A percentile compares a stretch with the other conserved stretches of the same genome.
phyloP scores from a whole-genome alignment of 805 yeast species.

The Hanseniaspora pseudoguilliermondii region DNA sequence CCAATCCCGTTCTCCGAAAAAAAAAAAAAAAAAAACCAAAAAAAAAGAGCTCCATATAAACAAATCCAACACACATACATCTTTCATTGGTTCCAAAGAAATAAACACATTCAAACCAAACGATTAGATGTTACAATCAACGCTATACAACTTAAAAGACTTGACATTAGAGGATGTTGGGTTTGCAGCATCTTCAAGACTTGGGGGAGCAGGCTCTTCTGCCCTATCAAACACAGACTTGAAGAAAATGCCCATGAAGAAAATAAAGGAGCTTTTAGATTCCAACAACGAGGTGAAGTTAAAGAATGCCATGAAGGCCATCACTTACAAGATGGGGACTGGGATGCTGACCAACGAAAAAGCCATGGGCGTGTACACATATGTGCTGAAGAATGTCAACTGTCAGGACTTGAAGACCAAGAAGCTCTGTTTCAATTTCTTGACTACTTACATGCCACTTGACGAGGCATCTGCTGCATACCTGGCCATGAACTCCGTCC shows the following conservation, averaged over 20 bases:
- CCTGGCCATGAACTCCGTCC: slow-evolving; percentile 81
- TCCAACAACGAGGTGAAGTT: slow-evolving; percentile 58
- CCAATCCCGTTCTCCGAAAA: too few relatives aligned
- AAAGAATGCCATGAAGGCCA: slow-evolving; percentile 45
- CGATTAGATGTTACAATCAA: slow-evolving; percentile 26
- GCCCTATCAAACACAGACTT: slow-evolving; percentile 1
- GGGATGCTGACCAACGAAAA: slow-evolving; percentile 29
- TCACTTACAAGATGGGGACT: slow-evolving; percentile 35
- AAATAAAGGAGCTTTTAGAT: slow-evolving; percentile 51
- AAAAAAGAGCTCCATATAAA: too few relatives aligned
- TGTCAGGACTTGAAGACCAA: slow-evolving; percentile 52
- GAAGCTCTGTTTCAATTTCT: slow-evolving; percentile 62
- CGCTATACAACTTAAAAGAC: slow-evolving; percentile 69
- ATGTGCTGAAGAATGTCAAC: slow-evolving; percentile 77
- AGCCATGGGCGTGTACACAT: slow-evolving; percentile 51
- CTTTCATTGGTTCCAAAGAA: too few relatives aligned
- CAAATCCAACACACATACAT: too few relatives aligned
- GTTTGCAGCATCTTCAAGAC: slow-evolving; percentile 48
- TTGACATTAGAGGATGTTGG: slow-evolving; percentile 74
- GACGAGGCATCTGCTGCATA: slow-evolving; percentile 78
- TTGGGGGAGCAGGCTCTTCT: slow-evolving; percentile 26
- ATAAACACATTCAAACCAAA: neutral
- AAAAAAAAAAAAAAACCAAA: too few relatives aligned
- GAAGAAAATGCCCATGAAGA: slow-evolving; percentile 43
- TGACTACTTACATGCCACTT: slow-evolving; percentile 62